phyloP scores from a whole-genome alignment of 2,329 filamentous ascomycete species.

The Penicillium corylophilum region DNA sequence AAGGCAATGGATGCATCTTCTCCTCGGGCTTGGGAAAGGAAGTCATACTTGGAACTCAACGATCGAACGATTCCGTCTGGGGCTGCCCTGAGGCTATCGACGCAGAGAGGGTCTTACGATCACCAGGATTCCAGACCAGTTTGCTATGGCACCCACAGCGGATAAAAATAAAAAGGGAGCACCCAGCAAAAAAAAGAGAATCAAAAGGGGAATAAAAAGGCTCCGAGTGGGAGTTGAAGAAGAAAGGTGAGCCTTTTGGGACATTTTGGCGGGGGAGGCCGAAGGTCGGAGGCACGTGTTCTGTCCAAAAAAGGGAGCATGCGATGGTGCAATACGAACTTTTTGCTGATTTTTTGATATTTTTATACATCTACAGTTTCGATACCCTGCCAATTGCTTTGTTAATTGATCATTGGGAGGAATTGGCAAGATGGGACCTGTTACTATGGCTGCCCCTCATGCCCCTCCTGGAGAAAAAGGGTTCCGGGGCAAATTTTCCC shows the following conservation, averaged over 20 bases:
- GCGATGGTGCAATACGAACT: background rate
- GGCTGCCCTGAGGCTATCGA: slow-evolving; percentile 9
- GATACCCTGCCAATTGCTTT: background rate
- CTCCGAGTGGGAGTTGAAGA: slow-evolving; percentile 12
- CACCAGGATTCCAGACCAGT: slow-evolving; percentile 18
- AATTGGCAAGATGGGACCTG: slow-evolving; percentile 1
- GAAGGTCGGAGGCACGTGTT: slow-evolving; percentile 34
- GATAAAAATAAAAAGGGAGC: background rate
- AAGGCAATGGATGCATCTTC: background rate
- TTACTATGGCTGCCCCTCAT: slow-evolving; percentile 15
- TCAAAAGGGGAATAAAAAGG: slow-evolving; percentile 7
- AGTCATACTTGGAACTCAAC: slow-evolving; percentile 4
- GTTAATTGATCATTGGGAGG: background rate
- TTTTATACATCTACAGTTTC: background rate
- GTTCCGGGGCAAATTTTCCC: slow-evolving; percentile 20
- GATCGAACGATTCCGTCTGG: slow-evolving; percentile 8
- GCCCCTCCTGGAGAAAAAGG: slow-evolving; percentile 23
- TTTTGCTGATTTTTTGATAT: background rate
- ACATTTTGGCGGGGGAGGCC: slow-evolving; percentile 25
- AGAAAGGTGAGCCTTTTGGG: slow-evolving; percentile 13
- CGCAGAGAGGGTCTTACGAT: slow-evolving; percentile 13
- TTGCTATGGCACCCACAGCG: slow-evolving; percentile 10
- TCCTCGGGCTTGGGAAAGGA: background rate
- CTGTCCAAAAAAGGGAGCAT: slow-evolving; percentile 5
- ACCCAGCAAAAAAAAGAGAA: background rate